phyloP scores from a whole-genome alignment of 169 alveolate species.

The Plasmodium adleri region DNA sequence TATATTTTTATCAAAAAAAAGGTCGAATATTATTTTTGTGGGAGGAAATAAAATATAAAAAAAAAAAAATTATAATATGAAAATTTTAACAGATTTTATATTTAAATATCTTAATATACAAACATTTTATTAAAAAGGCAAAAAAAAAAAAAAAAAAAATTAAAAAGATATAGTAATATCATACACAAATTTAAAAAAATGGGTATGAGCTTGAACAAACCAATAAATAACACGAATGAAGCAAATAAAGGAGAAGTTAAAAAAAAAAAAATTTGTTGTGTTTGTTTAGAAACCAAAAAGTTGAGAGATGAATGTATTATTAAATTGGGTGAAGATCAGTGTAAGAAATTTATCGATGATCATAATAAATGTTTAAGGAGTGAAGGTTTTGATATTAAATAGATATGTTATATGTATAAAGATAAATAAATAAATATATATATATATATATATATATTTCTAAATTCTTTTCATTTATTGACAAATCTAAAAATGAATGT shows the following conservation, averaged over 20 bases:
- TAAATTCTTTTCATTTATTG: too few species aligned
- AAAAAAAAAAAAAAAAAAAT: too few species aligned
- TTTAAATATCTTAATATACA: too few species aligned
- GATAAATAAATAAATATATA: neutral
- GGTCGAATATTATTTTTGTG: too few species aligned
- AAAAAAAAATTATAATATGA: too few species aligned
- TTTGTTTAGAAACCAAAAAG: conserved; percentile 84
- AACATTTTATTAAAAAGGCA: too few species aligned
- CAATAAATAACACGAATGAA: conserved; percentile 30
- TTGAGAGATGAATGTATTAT: conserved; percentile 85
- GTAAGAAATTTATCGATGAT: conserved; percentile 79
- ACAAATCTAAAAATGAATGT: too few species aligned
- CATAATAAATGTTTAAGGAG: conserved; percentile 83
- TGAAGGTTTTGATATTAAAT: conserved; percentile 83
- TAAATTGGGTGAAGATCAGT: conserved; percentile 79
- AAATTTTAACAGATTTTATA: too few species aligned
- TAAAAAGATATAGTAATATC: neutral
- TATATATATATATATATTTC: neutral
- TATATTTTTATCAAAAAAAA: too few species aligned
- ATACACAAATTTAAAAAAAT: conserved; percentile 11
- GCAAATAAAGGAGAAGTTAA: conserved; percentile 27
- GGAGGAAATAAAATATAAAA: too few species aligned
- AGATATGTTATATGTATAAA: neutral
- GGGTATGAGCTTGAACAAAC: conserved; percentile 22
- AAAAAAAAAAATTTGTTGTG: conserved; percentile 81